Conservation (phyloP, 83 land plant species). For the Picea abies region DNA sequence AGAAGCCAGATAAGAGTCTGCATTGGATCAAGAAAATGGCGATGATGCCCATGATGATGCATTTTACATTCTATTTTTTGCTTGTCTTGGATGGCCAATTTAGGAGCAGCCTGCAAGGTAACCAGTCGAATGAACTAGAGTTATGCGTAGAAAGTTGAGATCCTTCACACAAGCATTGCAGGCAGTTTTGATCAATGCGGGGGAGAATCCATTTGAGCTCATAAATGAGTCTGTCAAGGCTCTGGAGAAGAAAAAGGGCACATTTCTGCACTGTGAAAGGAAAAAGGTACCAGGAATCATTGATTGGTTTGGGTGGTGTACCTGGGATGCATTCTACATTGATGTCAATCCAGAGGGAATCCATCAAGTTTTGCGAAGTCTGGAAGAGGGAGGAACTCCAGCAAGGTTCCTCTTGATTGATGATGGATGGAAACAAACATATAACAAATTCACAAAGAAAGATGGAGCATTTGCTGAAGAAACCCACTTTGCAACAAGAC, state of each 20-base stretch:
- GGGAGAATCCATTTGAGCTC: conserved; percentile 51
- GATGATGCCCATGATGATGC: conserved; percentile 14
- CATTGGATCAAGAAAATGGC: background rate
- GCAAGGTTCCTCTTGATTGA: conserved; percentile 61
- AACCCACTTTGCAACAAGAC: conserved; percentile 46
- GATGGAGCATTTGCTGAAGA: conserved; percentile 40
- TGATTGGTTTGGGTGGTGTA: conserved; percentile 52
- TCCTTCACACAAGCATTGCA: conserved; percentile 30
- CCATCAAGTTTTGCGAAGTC: conserved; percentile 38
- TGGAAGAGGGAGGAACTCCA: conserved; percentile 46
- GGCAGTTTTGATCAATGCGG: conserved; percentile 47
- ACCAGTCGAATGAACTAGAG: conserved; percentile 33
- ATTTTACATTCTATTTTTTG: conserved; percentile 51
- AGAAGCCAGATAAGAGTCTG: background rate
- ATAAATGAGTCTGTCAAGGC: too few relatives aligned
- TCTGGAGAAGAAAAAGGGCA: conserved; percentile 34
- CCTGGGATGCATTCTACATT: conserved; percentile 45
- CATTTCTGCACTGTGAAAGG: conserved; percentile 34
- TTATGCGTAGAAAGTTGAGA: conserved; percentile 65
- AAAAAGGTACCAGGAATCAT: conserved; percentile 46
- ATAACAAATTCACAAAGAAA: conserved; percentile 38
- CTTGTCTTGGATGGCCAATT: conserved; percentile 56
- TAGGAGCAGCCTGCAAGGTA: conserved; percentile 51
- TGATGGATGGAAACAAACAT: conserved; percentile 74
- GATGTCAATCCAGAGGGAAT: conserved; percentile 36